These are phyloP conservation scores for Aspergillus fumigatiaffinis DNA, from an alignment of 2,329 filamentous ascomycete genomes.

Conservation along the genomic window DNA sequence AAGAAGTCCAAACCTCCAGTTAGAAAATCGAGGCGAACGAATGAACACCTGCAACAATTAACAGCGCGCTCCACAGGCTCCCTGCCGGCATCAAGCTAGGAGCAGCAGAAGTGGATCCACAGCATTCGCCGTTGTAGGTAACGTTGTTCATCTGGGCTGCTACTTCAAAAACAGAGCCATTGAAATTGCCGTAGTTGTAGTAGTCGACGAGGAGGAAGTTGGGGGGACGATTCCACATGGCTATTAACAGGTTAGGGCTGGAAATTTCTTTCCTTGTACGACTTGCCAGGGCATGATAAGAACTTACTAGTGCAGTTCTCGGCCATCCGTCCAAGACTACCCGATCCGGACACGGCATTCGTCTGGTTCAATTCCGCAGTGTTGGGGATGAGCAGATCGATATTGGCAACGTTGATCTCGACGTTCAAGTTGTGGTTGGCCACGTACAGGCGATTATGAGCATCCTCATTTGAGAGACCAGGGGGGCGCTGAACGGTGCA, in stretches of 20 bases:
- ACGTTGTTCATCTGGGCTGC: constrained; percentile 70
- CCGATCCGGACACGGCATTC: constrained; percentile 62
- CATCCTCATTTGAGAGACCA: constrained; percentile 51
- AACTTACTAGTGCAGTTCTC: constrained; percentile 56
- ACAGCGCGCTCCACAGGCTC: constrained; percentile 17
- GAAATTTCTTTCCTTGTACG: not conserved
- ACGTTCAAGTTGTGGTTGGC: constrained; percentile 90
- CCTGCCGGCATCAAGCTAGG: constrained; percentile 16
- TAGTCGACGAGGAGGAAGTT: constrained; percentile 82
- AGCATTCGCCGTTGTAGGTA: constrained; percentile 53
- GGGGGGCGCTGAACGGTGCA: constrained; percentile 77
- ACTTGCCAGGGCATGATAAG: not conserved
- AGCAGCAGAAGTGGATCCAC: constrained; percentile 29
- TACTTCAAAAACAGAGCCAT: constrained; percentile 73
- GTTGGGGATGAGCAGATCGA: constrained; percentile 67
- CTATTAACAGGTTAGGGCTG: constrained; percentile 26
- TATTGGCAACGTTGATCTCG: constrained; percentile 63
- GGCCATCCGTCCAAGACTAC: constrained; percentile 63
- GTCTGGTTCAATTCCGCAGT: constrained; percentile 66
- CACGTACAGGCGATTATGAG: constrained; percentile 67
- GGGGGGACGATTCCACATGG: constrained; percentile 63
- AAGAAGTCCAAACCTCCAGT: constrained; percentile 12
- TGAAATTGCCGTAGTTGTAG: constrained; percentile 67
- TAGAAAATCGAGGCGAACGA: constrained; percentile 21
- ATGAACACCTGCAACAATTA: constrained; percentile 21